These are phyloP conservation scores for Basidiobolus meristosporus DNA, from an alignment of 371 early-diverging fungal genomes.

Conservation along the genomic window DNA sequence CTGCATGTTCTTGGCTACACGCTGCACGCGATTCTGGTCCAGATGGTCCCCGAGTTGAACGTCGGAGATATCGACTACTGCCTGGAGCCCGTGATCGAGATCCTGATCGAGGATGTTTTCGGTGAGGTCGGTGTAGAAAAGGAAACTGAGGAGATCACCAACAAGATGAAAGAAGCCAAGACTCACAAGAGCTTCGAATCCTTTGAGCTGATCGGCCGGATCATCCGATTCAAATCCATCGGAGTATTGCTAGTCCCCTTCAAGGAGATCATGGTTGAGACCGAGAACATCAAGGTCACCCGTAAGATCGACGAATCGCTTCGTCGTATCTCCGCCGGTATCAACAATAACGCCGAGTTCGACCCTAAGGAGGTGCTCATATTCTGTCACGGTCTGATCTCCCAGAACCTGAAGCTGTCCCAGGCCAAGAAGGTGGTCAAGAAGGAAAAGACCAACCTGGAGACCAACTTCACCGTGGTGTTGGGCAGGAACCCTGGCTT, in stretches of 20 bases:
- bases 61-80: conserved; percentile 69
- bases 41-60: conserved; percentile 30
- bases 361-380: conserved; percentile 41
- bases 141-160: conserved; percentile 69
- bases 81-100: conserved; percentile 34
- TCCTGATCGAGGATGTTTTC: conserved; percentile 78
- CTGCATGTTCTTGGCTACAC: conserved; percentile 86
- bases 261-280: conserved; percentile 70
- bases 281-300: conserved; percentile 51
- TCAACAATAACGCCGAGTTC: conserved; percentile 55
- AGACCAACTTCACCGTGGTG: conserved; percentile 51
- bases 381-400: conserved; percentile 63
- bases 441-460: conserved; percentile 22
- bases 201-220: conserved; percentile 51
- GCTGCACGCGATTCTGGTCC: conserved; percentile 51
- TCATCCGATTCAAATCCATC: conserved; percentile 41
- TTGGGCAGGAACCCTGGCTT: conserved; percentile 27
- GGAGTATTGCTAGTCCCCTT: conserved; percentile 54
- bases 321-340: conserved; percentile 47
- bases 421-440: conserved; percentile 22
- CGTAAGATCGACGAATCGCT: conserved; percentile 63
- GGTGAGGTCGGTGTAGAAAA: conserved; percentile 76
- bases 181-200: conserved; percentile 59
- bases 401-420: conserved; percentile 2
- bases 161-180: conserved; percentile 78